Evolutionary conservation across 2,329 filamentous ascomycete genomes (phyloP).

Genomic region (Calonectria fujianensis): DNA sequence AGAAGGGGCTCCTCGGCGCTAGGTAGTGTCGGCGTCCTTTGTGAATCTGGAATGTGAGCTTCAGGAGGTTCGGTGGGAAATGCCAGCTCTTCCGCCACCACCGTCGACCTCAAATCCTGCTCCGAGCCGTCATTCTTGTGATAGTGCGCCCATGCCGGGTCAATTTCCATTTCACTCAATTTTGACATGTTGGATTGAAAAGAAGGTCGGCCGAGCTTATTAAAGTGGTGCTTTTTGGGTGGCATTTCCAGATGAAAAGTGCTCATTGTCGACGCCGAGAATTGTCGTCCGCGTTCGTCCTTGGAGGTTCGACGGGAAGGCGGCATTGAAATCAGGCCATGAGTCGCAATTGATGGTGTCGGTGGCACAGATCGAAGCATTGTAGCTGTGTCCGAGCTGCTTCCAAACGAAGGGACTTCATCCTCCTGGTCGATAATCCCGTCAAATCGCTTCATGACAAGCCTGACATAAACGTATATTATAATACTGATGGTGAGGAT

Average conservation of each 20-base stretch:
- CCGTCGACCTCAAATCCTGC: background rate
- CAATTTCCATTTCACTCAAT: constrained; percentile 2
- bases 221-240: constrained; percentile 42
- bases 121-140: constrained; percentile 17
- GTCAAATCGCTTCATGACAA: constrained; percentile 64
- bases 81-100: constrained; percentile 8
- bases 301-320: constrained; percentile 41
- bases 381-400: constrained; percentile 36
- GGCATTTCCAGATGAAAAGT: constrained; percentile 42
- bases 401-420: constrained; percentile 38
- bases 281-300: constrained; percentile 41
- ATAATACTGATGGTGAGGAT: constrained; percentile 80
- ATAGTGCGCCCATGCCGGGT: background rate
- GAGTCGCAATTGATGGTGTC: constrained; percentile 57
- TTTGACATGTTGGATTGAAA: constrained; percentile 37
- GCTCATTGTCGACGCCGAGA: constrained; percentile 46
- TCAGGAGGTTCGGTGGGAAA: constrained; percentile 32
- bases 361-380: constrained; percentile 49
- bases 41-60: constrained; percentile 16
- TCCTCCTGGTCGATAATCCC: constrained; percentile 37
- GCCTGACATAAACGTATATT: constrained; percentile 81
- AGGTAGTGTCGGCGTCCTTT: constrained; percentile 16
- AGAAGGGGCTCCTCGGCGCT: constrained; percentile 28
- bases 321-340: constrained; percentile 58
- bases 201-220: constrained; percentile 42